Conservation (phyloP, 2,329 filamentous ascomycete genomes). For the Verticillium longisporum region DNA sequence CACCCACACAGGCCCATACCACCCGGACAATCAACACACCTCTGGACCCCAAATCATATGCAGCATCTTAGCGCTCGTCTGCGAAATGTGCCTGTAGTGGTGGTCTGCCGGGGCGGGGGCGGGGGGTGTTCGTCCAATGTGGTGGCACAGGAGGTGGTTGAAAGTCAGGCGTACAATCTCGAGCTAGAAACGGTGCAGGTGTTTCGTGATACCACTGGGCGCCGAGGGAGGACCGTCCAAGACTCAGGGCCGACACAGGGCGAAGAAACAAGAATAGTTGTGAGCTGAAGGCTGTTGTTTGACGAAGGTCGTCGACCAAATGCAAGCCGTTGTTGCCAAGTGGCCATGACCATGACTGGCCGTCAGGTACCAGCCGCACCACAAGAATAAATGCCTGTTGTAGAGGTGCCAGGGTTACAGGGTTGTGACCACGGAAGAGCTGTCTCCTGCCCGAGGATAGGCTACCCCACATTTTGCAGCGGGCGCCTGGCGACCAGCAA, state of each 20-base stretch:
- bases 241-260: neutral
- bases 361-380: neutral
- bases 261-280: neutral
- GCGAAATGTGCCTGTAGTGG: neutral
- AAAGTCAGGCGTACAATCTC: too few relatives aligned
- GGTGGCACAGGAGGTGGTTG: neutral
- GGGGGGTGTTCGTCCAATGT: neutral
- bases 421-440: neutral
- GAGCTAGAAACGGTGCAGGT: too few relatives aligned
- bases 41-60: neutral
- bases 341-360: neutral
- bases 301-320: neutral
- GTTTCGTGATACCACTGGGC: too few relatives aligned
- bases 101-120: neutral
- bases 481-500: neutral
- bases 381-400: neutral
- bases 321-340: neutral
- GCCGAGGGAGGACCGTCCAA: neutral
- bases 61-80: neutral
- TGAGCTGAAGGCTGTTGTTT: neutral
- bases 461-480: neutral
- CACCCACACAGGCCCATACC: neutral
- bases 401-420: neutral
- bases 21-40: neutral
- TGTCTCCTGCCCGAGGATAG: neutral